Percentiles rank a stretch among this genome's conserved stretches.
phyloP scores from a whole-genome alignment of 2,329 filamentous ascomycete genomes.

The Akanthomyces muscarius region DNA sequence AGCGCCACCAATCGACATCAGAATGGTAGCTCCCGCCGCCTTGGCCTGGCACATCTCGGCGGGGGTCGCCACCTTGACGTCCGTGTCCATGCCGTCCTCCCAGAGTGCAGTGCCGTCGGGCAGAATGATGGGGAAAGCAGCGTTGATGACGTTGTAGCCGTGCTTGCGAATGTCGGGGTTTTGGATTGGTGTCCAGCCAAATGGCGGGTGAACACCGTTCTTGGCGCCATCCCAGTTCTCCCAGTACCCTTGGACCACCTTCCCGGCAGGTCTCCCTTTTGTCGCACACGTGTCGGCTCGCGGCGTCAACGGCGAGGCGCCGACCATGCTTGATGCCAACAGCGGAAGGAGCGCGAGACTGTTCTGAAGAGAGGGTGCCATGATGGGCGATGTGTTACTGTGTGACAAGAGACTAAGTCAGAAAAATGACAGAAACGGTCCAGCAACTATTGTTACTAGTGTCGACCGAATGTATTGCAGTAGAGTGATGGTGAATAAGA shows the following conservation, averaged over 20 bases:
- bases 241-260: constrained; percentile 34
- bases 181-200: constrained; percentile 33
- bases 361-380: constrained; percentile 21
- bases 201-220: constrained; percentile 31
- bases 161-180: constrained; percentile 27
- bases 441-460: neutral
- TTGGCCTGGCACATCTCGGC: constrained; percentile 33
- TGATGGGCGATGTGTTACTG: neutral
- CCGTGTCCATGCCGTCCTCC: constrained; percentile 32
- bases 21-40: constrained; percentile 31
- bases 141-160: constrained; percentile 34
- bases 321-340: constrained; percentile 17
- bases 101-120: constrained; percentile 32
- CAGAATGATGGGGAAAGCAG: constrained; percentile 33
- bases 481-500: neutral
- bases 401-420: too few species aligned
- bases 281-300: constrained; percentile 27
- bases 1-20: constrained; percentile 34
- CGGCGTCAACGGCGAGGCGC: constrained; percentile 15
- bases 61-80: constrained; percentile 29
- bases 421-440: neutral
- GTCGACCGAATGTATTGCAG: neutral
- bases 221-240: constrained; percentile 34
- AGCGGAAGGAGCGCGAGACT: constrained; percentile 20
- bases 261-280: constrained; percentile 31